A percentile compares a stretch with the other conserved stretches of the same genome.
Conservation (phyloP, 352 stramenopile genomes). For the Phytophthora europaea region DNA sequence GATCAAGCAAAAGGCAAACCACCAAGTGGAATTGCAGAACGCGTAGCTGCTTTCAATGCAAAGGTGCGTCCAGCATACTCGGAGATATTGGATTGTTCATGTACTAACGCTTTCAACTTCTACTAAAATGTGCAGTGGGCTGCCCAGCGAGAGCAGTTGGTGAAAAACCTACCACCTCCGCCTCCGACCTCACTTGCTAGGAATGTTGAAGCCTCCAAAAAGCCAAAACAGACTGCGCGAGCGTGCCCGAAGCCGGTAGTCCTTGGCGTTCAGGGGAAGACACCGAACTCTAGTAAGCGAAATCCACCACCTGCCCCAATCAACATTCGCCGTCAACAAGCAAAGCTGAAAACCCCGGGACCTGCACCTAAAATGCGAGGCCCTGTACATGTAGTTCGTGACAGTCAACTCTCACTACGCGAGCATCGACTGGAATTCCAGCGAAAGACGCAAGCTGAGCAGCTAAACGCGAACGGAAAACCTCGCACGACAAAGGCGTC, state of each 20-base stretch:
- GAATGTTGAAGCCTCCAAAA: conserved; percentile 15
- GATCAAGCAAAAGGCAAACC: neutral
- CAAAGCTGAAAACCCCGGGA: conserved; percentile 22
- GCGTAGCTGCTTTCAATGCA: conserved; percentile 69
- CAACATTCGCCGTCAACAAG: conserved; percentile 12
- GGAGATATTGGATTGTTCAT: neutral
- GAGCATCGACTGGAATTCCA: conserved; percentile 41
- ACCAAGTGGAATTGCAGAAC: conserved; percentile 31
- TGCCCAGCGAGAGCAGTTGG: conserved; percentile 50
- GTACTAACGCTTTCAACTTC: neutral
- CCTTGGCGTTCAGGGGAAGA: conserved; percentile 15
- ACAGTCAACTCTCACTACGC: conserved; percentile 26
- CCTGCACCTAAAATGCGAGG: conserved; percentile 18
- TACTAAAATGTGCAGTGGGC: conserved; percentile 42
- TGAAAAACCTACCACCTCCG: conserved; percentile 35
- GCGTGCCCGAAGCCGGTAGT: conserved; percentile 32
- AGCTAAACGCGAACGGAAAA: conserved; percentile 4
- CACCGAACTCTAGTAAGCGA: conserved; percentile 10
- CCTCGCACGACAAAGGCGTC: conserved; percentile 12
- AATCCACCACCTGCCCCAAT: conserved; percentile 27
- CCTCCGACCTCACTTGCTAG: conserved; percentile 20
- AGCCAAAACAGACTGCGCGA: conserved; percentile 17
- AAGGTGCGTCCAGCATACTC: conserved; percentile 36
- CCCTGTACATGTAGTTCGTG: conserved; percentile 2
- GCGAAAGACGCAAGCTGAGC: conserved; percentile 51